A percentile compares a stretch with the other conserved stretches of the same genome.
Evolutionary conservation across 1,284 basidiomycete species (phyloP).

Genomic region (Microbotryum scabiosae): DNA sequence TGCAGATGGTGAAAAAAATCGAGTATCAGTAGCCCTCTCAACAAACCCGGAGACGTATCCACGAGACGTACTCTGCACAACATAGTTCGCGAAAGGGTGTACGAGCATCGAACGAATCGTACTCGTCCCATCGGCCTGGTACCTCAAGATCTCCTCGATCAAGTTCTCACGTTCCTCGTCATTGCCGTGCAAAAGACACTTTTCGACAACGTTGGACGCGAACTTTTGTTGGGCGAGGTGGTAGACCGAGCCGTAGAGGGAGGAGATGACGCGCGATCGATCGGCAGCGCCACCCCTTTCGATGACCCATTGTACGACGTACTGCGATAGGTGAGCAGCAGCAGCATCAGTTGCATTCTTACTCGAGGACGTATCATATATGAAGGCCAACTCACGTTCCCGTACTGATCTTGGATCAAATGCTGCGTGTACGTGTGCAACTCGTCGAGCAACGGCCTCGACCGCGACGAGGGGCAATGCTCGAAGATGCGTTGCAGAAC

Average conservation of each 20-base stretch:
- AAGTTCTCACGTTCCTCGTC: constrained; percentile 36
- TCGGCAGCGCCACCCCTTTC: constrained; percentile 68
- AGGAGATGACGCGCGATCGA: constrained; percentile 57
- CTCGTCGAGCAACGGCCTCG: constrained; percentile 71
- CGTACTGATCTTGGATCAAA: constrained; percentile 41
- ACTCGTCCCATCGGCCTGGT: constrained; percentile 33
- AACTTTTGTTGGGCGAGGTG: constrained; percentile 73
- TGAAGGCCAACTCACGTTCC: constrained; percentile 28
- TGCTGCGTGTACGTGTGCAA: constrained; percentile 45
- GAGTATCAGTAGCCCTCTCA: background rate
- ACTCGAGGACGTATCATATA: no score
- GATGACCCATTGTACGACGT: constrained; percentile 69
- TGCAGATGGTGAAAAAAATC: background rate
- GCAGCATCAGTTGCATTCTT: background rate
- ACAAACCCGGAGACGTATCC: background rate
- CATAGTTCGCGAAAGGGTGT: constrained; percentile 31
- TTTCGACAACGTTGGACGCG: constrained; percentile 91
- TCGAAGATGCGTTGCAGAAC: constrained; percentile 92
- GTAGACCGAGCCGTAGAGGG: constrained; percentile 69
- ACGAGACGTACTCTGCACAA: constrained; percentile 21
- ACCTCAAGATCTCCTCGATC: constrained; percentile 40
- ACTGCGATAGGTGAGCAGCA: constrained; percentile 3
- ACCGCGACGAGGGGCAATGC: constrained; percentile 58
- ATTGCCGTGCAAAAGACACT: constrained; percentile 31
- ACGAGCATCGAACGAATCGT: constrained; percentile 25